Conservation (phyloP, 148 eudicot species). For the Pouteria glomerata region DNA sequence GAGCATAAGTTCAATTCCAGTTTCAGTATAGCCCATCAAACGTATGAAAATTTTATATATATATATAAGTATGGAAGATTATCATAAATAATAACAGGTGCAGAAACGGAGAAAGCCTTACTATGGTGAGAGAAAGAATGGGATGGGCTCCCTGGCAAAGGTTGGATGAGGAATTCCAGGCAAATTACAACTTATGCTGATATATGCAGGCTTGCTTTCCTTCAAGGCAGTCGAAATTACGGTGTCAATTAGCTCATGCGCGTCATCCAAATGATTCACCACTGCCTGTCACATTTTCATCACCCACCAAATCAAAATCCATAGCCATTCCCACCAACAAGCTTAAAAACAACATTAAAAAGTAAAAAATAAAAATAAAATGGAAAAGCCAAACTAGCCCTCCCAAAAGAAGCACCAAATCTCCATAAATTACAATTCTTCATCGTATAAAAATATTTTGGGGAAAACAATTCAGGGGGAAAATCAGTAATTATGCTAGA, state of each 20-base stretch:
- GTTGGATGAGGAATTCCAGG: slow-evolving; percentile 69
- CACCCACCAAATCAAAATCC: neutral
- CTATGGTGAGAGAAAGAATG: slow-evolving; percentile 62
- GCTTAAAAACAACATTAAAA: neutral
- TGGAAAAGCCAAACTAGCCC: too few relatives aligned
- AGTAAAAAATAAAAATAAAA: neutral
- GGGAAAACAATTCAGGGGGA: too few relatives aligned
- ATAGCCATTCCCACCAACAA: slow-evolving; percentile 1
- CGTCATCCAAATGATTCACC: slow-evolving; percentile 73
- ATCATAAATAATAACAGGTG: too few relatives aligned
- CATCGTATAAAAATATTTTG: too few relatives aligned
- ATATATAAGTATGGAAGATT: too few relatives aligned
- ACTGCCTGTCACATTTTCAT: slow-evolving; percentile 39
- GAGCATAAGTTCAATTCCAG: too few relatives aligned
- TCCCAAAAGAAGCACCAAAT: too few relatives aligned
- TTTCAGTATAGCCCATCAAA: too few relatives aligned
- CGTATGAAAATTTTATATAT: too few relatives aligned
- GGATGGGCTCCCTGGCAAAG: slow-evolving; percentile 68
- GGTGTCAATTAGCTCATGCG: slow-evolving; percentile 73
- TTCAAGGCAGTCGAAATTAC: slow-evolving; percentile 82
- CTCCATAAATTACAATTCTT: too few relatives aligned
- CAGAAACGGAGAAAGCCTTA: slow-evolving; percentile 30
- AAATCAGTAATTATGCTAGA: too few relatives aligned
- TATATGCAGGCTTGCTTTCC: slow-evolving; percentile 76
- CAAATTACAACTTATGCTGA: slow-evolving; percentile 74